Evolutionary conservation across 257 asterid genomes (phyloP), one percentile per base, ranked within the genome.

Genomic region (Paulownia fortunei): DNA sequence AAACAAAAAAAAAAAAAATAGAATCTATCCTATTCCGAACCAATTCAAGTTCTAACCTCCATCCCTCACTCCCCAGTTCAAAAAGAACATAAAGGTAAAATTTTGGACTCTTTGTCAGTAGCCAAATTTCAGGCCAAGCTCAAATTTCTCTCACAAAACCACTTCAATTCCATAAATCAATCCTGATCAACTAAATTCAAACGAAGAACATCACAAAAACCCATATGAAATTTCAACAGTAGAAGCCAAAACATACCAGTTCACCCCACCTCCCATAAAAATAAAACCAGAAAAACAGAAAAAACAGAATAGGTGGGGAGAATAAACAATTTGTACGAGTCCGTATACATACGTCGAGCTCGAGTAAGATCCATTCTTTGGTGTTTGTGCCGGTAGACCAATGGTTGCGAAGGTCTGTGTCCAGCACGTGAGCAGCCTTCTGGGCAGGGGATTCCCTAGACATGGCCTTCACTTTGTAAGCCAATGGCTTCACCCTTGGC

Each of bases 321-420:
- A 51, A 27, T 1, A 60, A 79, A 73, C 63, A 73, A 55, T 23
- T 13, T 27, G 77, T 34, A 49, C 19, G 49, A 72, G 76, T 27
- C 12, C 69, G 47, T 19, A 39, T 36, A 75, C 90, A 69, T 90
- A 96, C 99, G 61, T 96, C 98, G 59, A 96, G 94, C 84, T 96
- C 97, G 76, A 96, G 97, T 62, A 96, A 86, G 87, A 96, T 92
- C 99, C 98, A 96, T 66, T 96, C 99, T 71, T 96, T 93, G 69
- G 98, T 96, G 80, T 96, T 96, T 39, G 99, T 96, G 47, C 87
- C 98, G 13, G 97, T 92, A 12, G 99, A 96, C 98, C 99, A 96
- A 76, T 96, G 98, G 81, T 82, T 92, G 65, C 97, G 96, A 68
- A 96, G 97, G 94, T 96, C 99, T 1, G 97, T 79, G 75, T 96